Base-by-base conservation (phyloP, 441 rosid species). In the Gossypium gossypioides region DNA sequence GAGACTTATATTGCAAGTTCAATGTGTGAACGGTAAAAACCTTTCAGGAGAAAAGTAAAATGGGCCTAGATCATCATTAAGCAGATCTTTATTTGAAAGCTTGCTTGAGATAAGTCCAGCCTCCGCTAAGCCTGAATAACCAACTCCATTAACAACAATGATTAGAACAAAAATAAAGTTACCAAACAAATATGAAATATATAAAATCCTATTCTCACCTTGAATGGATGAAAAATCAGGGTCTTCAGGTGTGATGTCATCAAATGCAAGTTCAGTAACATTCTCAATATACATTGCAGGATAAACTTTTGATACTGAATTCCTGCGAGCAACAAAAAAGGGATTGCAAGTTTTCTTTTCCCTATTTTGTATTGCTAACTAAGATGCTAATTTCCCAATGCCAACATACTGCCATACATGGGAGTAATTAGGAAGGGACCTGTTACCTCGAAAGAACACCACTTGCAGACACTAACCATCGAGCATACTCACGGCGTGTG, bases 221-320 rank as follows among this genome's bases (percentile, higher is more conserved):
- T 95, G 99, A 82, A 95, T 95, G 78, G 82, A 89, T 62, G 92
- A 77, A 79, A 92, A 95, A 79, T 95, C 99, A 71, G 96, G 96
- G 75, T 92, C 97, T 67, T 91, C 86, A 27, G 94, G 91, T 12
- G 85, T 83, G 77, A 92, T 79, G 73, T 95, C 99, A 66, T 95
- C 96, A 83, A 89, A 95, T 40, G 97, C 97, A 76, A 91, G 92
- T 78, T 95, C 91, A 61, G 97, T 89, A 59, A 90, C 87, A 78
- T 91, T 85, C 82, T 91, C 97, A 61, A 95, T 88, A 80, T 88
- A 92, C 97, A 91, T 95, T 16, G 97, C 99, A 51, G 96, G 97
- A 86, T 90, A 92, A 40, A 95, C 91, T 79, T 95, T 95, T 22
- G 99, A 92, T 71, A 80, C 68, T 3, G 92, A 75, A 72, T 79